These are phyloP conservation scores for Cladosporium cucumerinum DNA, from an alignment of 2,329 filamentous ascomycete species.

Conservation along the genomic window DNA sequence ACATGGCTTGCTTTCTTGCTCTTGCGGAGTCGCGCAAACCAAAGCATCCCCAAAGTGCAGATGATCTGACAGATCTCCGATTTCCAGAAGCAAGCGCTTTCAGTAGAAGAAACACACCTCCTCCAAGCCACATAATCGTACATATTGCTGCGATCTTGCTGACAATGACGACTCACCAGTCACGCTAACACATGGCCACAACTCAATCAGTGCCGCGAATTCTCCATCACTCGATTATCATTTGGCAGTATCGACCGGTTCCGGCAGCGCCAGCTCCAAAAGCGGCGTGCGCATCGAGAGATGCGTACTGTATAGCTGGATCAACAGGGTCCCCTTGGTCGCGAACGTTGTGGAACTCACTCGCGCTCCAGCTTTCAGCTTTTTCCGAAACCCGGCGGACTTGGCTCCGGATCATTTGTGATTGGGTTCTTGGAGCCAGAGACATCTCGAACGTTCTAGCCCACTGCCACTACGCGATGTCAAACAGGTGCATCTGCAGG, in stretches of 20 bases:
- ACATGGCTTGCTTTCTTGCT: neutral
- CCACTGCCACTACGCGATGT: neutral
- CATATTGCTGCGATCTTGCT: neutral
- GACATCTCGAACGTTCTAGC: neutral
- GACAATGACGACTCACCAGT: neutral
- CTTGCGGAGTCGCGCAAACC: neutral
- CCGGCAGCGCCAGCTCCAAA: too few relatives aligned
- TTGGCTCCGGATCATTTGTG: neutral
- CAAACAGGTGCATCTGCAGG: too few relatives aligned
- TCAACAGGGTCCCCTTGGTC: neutral
- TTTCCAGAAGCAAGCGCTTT: neutral
- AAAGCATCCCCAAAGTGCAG: neutral
- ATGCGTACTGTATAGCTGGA: neutral
- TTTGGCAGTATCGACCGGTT: neutral
- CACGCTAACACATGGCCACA: neutral
- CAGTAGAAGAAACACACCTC: neutral
- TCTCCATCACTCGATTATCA: too few relatives aligned
- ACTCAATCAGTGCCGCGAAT: too few relatives aligned
- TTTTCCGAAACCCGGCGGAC: neutral
- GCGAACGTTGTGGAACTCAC: neutral
- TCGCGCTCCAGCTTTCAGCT: too few relatives aligned
- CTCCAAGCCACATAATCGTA: neutral
- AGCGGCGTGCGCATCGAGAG: neutral
- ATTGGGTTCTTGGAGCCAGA: neutral
- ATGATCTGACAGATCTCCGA: neutral